Evolutionary conservation across 2,329 filamentous ascomycete species (phyloP), one percentile per base, ranked within the genome.

Genomic region (Venturia nashicola): DNA sequence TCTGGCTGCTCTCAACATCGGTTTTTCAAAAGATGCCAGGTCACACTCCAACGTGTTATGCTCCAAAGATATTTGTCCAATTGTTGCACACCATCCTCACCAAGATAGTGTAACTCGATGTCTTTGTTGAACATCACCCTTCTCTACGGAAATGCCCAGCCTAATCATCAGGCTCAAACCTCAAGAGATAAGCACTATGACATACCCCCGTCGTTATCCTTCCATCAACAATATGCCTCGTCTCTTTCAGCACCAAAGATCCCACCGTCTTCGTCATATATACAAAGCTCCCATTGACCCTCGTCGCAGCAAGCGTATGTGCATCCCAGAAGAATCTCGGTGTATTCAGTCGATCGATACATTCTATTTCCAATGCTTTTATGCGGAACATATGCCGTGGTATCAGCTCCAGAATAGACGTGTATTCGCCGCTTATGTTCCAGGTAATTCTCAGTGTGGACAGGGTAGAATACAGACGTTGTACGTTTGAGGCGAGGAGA

Each of bases 401-500:
- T 23, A 59, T 43, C 14, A 59, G 18, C 34, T 59, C 57, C 40
- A 59, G 12, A 16, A 59, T 43, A 39, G 57, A 59, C 11, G 40
- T 27, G 40, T 59, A 27, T 59, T 59, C 57, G n/a, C 34, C 57
- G 57, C 57, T 59, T 39, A 59, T 59, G 40, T 59, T 59, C 57
- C 57, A 59, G 11, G 57, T 59, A 12, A 59, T 59, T n/a, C 57
- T 36, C 40, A 59, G 34, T 20, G 18, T 59, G n/a, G 36, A 59
- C 34, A 43, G 18, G 9, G 34, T 59, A 20, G 57, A 34, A 8
- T 59, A 27, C 7, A 59, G 57, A 3, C 57, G 34, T 43, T 59
- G 57, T 59, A 59, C 11, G 20, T 61, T 36, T 6, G 60, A 36
- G 42, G 43, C 43, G 60, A 51, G 39, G 18, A 40, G 20, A 23